Evolutionary conservation across 768 basidiomycete species (phyloP).

Genomic region (Mycena vulgaris): DNA sequence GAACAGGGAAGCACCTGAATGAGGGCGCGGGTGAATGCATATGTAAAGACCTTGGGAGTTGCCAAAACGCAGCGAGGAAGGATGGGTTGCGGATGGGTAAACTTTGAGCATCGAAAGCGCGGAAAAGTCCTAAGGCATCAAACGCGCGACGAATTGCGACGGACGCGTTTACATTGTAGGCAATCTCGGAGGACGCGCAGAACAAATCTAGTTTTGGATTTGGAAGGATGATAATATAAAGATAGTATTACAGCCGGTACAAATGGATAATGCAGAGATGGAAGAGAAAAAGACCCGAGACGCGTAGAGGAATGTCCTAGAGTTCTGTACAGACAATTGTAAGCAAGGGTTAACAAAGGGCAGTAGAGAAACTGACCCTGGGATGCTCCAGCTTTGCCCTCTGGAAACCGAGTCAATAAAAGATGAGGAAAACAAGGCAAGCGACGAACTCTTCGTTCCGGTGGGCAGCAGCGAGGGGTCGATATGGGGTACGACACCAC

Average conservation of each 20-base stretch:
- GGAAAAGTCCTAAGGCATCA: too few species aligned
- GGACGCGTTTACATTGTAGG: too few species aligned
- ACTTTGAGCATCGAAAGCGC: too few species aligned
- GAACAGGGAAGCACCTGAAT: too few species aligned
- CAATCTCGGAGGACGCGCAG: too few species aligned
- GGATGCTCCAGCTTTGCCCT: conserved; percentile 10
- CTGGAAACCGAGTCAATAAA: neutral
- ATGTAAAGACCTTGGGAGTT: too few species aligned
- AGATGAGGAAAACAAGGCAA: neutral
- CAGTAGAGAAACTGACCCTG: neutral
- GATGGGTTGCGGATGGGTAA: too few species aligned
- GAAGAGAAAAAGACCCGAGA: neutral
- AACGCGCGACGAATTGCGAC: too few species aligned
- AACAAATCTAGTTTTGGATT: conserved; percentile 7
- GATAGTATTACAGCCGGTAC: conserved; percentile 17
- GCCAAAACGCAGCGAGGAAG: too few species aligned
- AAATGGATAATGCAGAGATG: neutral
- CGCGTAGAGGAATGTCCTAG: neutral
- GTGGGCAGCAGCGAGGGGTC: conserved; percentile 14
- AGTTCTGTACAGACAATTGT: neutral
- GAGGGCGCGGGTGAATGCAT: too few species aligned
- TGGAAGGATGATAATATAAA: conserved; percentile 3
- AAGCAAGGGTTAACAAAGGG: too few species aligned
- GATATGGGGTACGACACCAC: conserved; percentile 25
- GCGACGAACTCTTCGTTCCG: conserved; percentile 16